phyloP scores from a whole-genome alignment of 345 rosid genomes.

The Lepidium sativum region DNA sequence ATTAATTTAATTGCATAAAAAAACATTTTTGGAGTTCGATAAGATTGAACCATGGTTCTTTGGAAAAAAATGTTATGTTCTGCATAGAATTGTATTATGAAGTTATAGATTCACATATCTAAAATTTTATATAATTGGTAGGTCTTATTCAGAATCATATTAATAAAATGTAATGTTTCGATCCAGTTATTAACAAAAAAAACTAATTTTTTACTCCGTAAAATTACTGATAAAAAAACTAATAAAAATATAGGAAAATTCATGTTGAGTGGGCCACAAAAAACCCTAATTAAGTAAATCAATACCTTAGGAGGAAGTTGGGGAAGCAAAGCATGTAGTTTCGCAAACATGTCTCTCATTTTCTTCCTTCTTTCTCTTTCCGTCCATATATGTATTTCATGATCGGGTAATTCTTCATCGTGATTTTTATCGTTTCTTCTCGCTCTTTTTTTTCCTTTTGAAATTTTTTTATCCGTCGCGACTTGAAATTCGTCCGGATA shows the following conservation, averaged over 20 bases:
- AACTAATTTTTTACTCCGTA: background rate
- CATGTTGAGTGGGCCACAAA: background rate
- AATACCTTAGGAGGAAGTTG: conserved; percentile 68
- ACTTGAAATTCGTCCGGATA: background rate
- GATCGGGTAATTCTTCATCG: conserved; percentile 31
- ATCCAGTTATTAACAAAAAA: background rate
- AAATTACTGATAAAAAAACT: background rate
- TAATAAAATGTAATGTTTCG: background rate
- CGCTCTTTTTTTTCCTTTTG: background rate
- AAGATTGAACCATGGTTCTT: background rate
- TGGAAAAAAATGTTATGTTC: background rate
- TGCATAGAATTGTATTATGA: background rate
- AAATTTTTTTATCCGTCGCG: background rate
- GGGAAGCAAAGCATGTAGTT: conserved; percentile 71
- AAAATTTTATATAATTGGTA: background rate
- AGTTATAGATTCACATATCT: background rate
- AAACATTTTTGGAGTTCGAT: background rate
- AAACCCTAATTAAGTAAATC: background rate
- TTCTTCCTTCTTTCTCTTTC: conserved; percentile 82
- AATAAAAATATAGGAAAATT: background rate
- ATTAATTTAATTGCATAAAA: background rate
- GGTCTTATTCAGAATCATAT: background rate
- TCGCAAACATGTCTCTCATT: conserved; percentile 67
- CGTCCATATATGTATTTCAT: conserved; percentile 61
- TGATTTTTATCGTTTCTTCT: background rate